phyloP scores from a whole-genome alignment of 345 rosid species.

The Pistacia vera region DNA sequence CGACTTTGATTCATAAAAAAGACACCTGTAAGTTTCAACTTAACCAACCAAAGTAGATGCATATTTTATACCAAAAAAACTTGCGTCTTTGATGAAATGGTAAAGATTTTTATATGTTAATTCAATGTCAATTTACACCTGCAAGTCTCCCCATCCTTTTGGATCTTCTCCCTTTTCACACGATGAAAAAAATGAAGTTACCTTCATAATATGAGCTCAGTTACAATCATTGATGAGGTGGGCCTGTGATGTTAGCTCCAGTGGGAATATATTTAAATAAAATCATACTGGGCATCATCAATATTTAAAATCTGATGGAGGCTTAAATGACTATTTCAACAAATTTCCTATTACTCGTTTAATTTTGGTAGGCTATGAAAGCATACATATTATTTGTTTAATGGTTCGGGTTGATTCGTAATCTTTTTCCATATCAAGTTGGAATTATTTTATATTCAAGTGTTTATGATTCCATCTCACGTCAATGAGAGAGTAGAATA shows the following conservation, averaged over 20 bases:
- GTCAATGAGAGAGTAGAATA: neutral
- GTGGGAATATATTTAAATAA: neutral
- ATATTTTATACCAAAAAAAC: too few species aligned
- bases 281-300: neutral
- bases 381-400: slow-evolving; percentile 6
- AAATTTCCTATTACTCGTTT: slow-evolving; percentile 3
- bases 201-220: neutral
- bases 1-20: too few species aligned
- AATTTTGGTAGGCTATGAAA: slow-evolving; percentile 3
- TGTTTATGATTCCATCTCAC: slow-evolving; percentile 1
- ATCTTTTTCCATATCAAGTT: neutral
- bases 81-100: too few species aligned
- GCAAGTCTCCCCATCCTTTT: too few species aligned
- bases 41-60: too few species aligned
- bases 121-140: too few species aligned
- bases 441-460: neutral
- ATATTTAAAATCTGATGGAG: neutral
- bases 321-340: neutral
- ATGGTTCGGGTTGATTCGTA: neutral
- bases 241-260: neutral
- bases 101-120: too few species aligned
- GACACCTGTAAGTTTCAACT: too few species aligned
- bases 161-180: neutral
- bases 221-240: neutral
- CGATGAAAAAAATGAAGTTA: neutral